Percentiles rank a stretch among this genome's conserved stretches.
Evolutionary conservation across 169 alveolate species (phyloP).

Genomic region (Plasmodium knowlesi): DNA sequence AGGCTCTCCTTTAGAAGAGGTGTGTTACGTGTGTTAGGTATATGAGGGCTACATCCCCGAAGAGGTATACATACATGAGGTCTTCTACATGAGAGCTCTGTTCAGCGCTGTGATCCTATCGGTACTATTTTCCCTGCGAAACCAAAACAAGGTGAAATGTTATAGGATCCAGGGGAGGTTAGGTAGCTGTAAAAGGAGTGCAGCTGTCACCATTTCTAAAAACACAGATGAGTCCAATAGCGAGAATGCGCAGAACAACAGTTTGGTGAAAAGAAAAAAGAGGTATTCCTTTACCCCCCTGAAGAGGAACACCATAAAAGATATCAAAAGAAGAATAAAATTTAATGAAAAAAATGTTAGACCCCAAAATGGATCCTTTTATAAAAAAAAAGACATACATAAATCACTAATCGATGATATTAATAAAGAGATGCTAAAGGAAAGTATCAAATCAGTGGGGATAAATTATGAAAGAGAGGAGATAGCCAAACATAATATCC

Average conservation of each 20-base stretch:
- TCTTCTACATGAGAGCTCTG: slow-evolving; percentile 14
- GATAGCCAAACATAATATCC: neutral
- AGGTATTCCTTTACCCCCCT: slow-evolving; percentile 59
- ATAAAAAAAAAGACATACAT: slow-evolving; percentile 37
- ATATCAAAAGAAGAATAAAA: slow-evolving; percentile 42
- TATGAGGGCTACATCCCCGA: neutral
- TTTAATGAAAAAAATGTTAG: slow-evolving; percentile 13
- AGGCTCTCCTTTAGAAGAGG: neutral
- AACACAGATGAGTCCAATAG: slow-evolving; percentile 1
- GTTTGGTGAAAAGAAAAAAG: neutral
- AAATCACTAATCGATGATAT: slow-evolving; percentile 63
- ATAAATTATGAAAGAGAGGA: slow-evolving; percentile 5
- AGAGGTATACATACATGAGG: neutral
- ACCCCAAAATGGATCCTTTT: neutral
- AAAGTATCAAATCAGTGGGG: slow-evolving; percentile 22
- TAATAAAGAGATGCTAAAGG: slow-evolving; percentile 37
- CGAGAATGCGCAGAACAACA: neutral
- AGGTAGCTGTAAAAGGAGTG: neutral
- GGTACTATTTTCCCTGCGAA: slow-evolving; percentile 12
- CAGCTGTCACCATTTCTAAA: neutral
- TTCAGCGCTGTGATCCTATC: neutral
- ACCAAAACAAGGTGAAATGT: neutral
- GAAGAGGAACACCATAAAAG: slow-evolving; percentile 30
- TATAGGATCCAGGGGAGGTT: slow-evolving; percentile 28
- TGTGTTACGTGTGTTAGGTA: neutral